phyloP scores from a whole-genome alignment of 2,329 filamentous ascomycete genomes.

The Penicillium psychrosexuale region DNA sequence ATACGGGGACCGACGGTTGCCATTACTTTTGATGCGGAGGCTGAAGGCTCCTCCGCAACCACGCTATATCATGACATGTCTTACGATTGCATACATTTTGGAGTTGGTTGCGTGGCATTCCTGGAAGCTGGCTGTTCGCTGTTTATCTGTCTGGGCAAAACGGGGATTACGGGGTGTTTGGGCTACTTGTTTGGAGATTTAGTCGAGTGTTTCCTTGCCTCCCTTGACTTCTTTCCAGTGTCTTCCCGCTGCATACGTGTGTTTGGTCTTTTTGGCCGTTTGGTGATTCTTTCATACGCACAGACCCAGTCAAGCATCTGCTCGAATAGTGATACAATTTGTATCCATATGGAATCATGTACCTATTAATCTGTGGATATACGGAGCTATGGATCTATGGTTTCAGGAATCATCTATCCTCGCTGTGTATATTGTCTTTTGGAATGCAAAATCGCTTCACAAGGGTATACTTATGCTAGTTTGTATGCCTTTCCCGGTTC shows the following conservation, averaged over 20 bases:
- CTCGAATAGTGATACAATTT: not conserved
- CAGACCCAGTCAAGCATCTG: not conserved
- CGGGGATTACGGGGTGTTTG: constrained; percentile 21
- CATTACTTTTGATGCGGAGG: constrained; percentile 7
- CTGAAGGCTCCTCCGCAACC: not conserved
- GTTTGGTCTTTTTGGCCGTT: constrained; percentile 1
- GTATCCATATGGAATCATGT: not conserved
- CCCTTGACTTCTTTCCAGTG: not conserved
- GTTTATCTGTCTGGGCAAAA: constrained; percentile 16
- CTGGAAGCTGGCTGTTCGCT: constrained; percentile 17
- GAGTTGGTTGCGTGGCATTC: constrained; percentile 35
- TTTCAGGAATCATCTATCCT: not conserved
- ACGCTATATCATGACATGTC: constrained; percentile 24
- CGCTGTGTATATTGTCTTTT: not conserved
- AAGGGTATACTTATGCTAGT: not conserved
- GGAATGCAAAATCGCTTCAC: not conserved
- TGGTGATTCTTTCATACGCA: not conserved
- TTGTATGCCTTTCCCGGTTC: not conserved
- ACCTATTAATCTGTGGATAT: not conserved
- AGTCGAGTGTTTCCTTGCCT: not conserved
- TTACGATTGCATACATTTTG: constrained; percentile 38
- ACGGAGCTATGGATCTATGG: not conserved
- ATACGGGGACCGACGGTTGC: not conserved
- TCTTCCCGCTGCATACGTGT: not conserved
- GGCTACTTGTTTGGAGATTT: not conserved